A percentile compares a stretch with the other conserved stretches of the same genome.
Conservation (phyloP, 306 rosid species). For the Cicer yamashitae region DNA sequence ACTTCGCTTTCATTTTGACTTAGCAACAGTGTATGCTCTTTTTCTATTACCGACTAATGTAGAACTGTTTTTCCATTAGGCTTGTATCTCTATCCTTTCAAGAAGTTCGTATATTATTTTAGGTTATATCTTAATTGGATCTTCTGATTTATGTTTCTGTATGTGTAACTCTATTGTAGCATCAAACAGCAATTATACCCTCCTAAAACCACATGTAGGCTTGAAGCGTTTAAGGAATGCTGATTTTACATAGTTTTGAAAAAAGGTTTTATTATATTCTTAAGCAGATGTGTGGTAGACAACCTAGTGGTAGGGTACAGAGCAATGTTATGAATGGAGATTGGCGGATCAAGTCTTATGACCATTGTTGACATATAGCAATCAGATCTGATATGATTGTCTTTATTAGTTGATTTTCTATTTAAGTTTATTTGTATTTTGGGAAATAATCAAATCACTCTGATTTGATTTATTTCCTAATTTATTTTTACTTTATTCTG, state of each 20-base stretch:
- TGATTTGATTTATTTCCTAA: no score
- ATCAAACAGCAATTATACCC: constrained; percentile 1
- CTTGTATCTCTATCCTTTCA: constrained; percentile 28
- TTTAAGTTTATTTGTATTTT: no score
- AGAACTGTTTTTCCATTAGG: constrained; percentile 28
- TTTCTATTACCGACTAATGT: constrained; percentile 43
- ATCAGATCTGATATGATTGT: no score
- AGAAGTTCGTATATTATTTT: constrained; percentile 25
- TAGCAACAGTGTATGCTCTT: constrained; percentile 84
- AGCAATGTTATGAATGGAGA: neutral
- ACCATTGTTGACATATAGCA: no score
- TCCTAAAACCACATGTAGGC: constrained; percentile 26
- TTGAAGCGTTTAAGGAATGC: constrained; percentile 21
- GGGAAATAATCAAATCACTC: no score
- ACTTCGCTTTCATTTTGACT: constrained; percentile 84
- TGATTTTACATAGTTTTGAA: constrained; percentile 20
- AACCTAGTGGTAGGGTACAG: neutral
- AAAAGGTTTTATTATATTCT: constrained; percentile 13
- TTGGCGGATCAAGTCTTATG: neutral
- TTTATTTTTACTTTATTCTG: no score
- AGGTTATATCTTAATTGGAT: neutral
- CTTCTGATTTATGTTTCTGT: constrained; percentile 30
- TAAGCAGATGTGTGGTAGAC: neutral
- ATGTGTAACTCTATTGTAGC: constrained; percentile 6
- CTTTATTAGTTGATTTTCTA: no score